Evolutionary conservation across 1,284 basidiomycete genomes (phyloP), one percentile per base, ranked within the genome.

Genomic region (Puccinia novopanici): DNA sequence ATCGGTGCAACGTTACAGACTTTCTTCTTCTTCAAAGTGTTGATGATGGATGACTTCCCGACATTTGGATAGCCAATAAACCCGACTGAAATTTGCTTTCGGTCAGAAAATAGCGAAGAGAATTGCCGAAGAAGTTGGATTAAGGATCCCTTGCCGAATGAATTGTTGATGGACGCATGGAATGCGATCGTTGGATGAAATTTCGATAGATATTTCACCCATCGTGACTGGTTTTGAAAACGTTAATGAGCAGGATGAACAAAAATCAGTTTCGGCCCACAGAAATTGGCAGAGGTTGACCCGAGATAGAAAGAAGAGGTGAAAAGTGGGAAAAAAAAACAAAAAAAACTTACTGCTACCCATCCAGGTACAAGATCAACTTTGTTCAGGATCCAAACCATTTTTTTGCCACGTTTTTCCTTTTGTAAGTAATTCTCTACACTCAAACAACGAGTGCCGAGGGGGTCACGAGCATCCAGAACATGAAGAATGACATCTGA

Each of bases 1-100:
- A 99, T 91, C 15, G 97, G 96, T 22, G 97, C 97, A 75, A 98
- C 95, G 42, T 90, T 91, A 89, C 97, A 99, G 82, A 98, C 96
- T 87, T 98, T 98, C 87, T 94, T 93, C 87, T 93, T 94, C 89
- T 99, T 99, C 82, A 99, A 89, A 59, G 97, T 98, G 88, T 99
- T 99, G 88, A 99, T 99, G 83, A 99, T 94, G 84, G 91, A 93
- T 82, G 92, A 94, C 87, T 99, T 99, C 68, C 97, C 96, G 78
- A 98, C 95, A 86, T 99, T 99, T 5, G 97, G 96, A 87, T 99
- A 99, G 72, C 97, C 96, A 83, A 99, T 90, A 85, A 99, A 94
- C 13, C 96, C 96, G 82, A 99, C 94, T 48, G 94, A 96, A 85
- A 99, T 98, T 87, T 99, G 96, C 88, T 98, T 99, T 89, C 97